These are phyloP conservation scores for Xylaria curta DNA, from an alignment of 495 filamentous ascomycete species.

Conservation along the genomic window DNA sequence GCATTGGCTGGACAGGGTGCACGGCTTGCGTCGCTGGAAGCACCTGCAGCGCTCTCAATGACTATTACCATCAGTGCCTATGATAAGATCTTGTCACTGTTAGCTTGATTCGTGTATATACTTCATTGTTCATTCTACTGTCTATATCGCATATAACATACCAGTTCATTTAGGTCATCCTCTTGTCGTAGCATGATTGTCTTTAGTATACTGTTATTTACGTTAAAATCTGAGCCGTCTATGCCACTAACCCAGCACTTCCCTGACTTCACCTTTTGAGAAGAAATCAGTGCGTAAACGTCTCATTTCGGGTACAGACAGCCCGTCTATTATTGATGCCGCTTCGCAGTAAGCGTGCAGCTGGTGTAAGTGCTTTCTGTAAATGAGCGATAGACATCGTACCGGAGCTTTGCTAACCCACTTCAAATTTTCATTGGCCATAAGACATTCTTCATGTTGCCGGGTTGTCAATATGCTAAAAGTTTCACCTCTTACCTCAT, in stretches of 20 bases:
- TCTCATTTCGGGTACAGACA: too few relatives aligned
- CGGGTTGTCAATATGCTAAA: too few relatives aligned
- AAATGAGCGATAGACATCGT: too few relatives aligned
- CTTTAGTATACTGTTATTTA: neutral
- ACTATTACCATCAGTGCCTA: conserved; percentile 57
- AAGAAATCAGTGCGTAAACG: neutral
- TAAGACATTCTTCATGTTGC: too few relatives aligned
- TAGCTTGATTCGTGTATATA: conserved; percentile 12
- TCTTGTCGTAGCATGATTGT: neutral
- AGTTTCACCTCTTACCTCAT: too few relatives aligned
- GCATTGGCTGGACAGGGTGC: conserved; percentile 53
- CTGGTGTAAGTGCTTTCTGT: too few relatives aligned
- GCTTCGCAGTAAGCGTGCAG: too few relatives aligned
- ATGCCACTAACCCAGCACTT: neutral
- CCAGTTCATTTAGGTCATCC: neutral
- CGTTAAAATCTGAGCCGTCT: too few relatives aligned
- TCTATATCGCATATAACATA: neutral
- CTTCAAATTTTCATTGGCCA: too few relatives aligned
- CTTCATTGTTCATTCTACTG: neutral
- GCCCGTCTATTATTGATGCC: too few relatives aligned
- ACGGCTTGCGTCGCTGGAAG: conserved; percentile 50
- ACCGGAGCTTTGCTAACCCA: too few relatives aligned
- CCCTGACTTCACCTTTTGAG: neutral
- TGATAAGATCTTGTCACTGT: conserved; percentile 10
- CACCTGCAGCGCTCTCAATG: conserved; percentile 52